phyloP scores from a whole-genome alignment of 2,329 filamentous ascomycete genomes.

The Cladosporium sp. region DNA sequence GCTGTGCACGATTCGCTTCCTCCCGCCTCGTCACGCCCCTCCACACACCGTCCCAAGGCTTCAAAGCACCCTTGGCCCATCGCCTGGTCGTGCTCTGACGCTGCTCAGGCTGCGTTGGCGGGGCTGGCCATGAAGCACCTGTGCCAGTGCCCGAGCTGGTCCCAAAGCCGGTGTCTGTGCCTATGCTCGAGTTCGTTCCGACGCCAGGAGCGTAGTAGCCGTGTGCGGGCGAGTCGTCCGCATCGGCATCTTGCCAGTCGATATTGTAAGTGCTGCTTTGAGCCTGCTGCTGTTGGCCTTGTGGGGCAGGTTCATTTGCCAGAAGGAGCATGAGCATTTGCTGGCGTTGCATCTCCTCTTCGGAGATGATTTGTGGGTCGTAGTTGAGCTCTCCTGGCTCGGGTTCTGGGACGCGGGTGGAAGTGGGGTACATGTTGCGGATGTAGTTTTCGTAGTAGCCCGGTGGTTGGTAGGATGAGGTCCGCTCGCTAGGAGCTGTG shows the following conservation, averaged over 20 bases:
- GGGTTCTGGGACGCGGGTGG: conserved; percentile 16
- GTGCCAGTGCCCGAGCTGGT: conserved; percentile 14
- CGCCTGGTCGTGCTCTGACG: neutral
- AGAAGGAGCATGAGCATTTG: conserved; percentile 48
- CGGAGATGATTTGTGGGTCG: conserved; percentile 35
- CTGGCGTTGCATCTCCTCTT: conserved; percentile 48
- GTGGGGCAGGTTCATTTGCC: conserved; percentile 25
- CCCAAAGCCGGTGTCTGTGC: conserved; percentile 2
- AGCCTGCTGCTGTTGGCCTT: conserved; percentile 26
- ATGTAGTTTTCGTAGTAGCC: conserved; percentile 43
- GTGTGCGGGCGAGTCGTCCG: neutral
- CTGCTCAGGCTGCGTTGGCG: neutral
- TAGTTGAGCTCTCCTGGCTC: conserved; percentile 19
- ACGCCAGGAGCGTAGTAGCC: conserved; percentile 27
- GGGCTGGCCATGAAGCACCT: conserved; percentile 13
- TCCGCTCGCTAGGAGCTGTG: conserved; percentile 10
- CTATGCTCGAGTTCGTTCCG: neutral
- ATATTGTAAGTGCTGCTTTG: conserved; percentile 10
- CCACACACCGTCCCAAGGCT: conserved; percentile 32
- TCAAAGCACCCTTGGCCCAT: conserved; percentile 7
- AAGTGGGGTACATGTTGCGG: conserved; percentile 44
- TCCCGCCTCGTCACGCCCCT: conserved; percentile 14
- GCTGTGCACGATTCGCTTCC: conserved; percentile 8
- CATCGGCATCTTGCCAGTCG: conserved; percentile 16
- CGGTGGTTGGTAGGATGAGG: conserved; percentile 30